Evolutionary conservation across 495 filamentous ascomycete species (phyloP).

Genomic region (Xylaria telfairii): DNA sequence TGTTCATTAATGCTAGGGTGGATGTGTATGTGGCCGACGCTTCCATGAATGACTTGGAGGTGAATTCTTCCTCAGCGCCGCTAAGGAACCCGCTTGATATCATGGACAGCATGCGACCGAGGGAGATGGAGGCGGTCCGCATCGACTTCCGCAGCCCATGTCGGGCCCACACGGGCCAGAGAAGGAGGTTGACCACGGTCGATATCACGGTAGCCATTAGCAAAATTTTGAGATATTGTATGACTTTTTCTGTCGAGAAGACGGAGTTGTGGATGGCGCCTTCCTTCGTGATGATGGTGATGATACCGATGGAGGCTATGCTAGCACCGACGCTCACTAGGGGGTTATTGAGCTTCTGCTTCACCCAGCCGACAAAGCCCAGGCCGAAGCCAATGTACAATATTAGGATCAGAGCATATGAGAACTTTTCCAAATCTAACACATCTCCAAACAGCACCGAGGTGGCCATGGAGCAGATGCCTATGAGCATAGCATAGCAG

Average conservation of each 20-base stretch:
- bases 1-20: constrained; percentile 74
- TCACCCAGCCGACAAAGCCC: constrained; percentile 91
- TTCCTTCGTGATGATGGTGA: constrained; percentile 92
- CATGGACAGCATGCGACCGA: constrained; percentile 80
- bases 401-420: constrained; percentile 80
- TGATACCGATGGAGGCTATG: constrained; percentile 86
- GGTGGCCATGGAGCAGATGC: constrained; percentile 84
- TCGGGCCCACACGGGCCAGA: constrained; percentile 84
- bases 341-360: constrained; percentile 84
- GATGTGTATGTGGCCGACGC: constrained; percentile 71
- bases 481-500: constrained; percentile 79
- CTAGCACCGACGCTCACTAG: constrained; percentile 92
- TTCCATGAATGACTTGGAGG: constrained; percentile 64
- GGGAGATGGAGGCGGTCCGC: constrained; percentile 73
- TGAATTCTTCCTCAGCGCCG: constrained; percentile 81
- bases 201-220: constrained; percentile 80
- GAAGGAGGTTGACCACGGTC: constrained; percentile 74
- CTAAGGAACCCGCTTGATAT: constrained; percentile 87
- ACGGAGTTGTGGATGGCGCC: constrained; percentile 80
- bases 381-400: constrained; percentile 90
- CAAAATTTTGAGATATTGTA: constrained; percentile 89
- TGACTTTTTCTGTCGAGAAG: constrained; percentile 81
- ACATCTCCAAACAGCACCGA: constrained; percentile 75
- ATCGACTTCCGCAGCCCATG: constrained; percentile 76
- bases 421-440: constrained; percentile 68